Evolutionary conservation across 2,329 filamentous ascomycete genomes (phyloP).

Genomic region (Penicillium sp.): DNA sequence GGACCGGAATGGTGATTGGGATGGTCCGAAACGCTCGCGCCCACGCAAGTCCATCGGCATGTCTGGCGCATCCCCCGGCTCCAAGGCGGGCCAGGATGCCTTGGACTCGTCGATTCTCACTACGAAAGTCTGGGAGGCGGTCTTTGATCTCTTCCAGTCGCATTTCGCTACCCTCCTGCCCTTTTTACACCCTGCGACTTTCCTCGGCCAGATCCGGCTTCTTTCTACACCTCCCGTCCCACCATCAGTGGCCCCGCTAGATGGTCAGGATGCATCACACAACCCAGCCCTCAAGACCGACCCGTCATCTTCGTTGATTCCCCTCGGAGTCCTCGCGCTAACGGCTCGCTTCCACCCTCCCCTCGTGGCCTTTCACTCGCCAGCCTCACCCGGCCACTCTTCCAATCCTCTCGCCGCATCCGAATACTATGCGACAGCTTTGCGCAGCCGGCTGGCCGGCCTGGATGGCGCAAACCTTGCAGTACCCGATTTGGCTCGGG

Average conservation of each 20-base stretch:
- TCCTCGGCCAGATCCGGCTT: slow-evolving; percentile 56
- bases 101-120: slow-evolving; percentile 59
- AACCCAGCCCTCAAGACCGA: slow-evolving; percentile 42
- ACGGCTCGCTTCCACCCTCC: slow-evolving; percentile 62
- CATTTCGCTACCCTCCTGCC: slow-evolving; percentile 64
- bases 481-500: slow-evolving; percentile 55
- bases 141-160: slow-evolving; percentile 65
- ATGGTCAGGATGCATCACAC: slow-evolving; percentile 39
- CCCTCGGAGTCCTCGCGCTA: slow-evolving; percentile 61
- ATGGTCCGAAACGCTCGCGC: slow-evolving; percentile 50
- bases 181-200: slow-evolving; percentile 62
- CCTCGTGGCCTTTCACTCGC: slow-evolving; percentile 57
- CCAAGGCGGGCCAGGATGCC: slow-evolving; percentile 49
- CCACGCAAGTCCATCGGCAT: slow-evolving; percentile 45
- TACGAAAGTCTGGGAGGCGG: slow-evolving; percentile 61
- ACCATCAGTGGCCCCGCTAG: slow-evolving; percentile 23
- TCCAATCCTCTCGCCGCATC: slow-evolving; percentile 59
- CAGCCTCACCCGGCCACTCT: slow-evolving; percentile 48
- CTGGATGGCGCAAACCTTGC: slow-evolving; percentile 50
- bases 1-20: slow-evolving; percentile 50
- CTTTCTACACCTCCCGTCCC: slow-evolving; percentile 35
- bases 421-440: slow-evolving; percentile 61
- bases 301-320: slow-evolving; percentile 54
- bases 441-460: slow-evolving; percentile 55
- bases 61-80: slow-evolving; percentile 38